Percentiles rank a stretch among this genome's conserved stretches.
Evolutionary conservation across 164 flowering plant species (phyloP).

Genomic region (Chimonanthus salicifolius): DNA sequence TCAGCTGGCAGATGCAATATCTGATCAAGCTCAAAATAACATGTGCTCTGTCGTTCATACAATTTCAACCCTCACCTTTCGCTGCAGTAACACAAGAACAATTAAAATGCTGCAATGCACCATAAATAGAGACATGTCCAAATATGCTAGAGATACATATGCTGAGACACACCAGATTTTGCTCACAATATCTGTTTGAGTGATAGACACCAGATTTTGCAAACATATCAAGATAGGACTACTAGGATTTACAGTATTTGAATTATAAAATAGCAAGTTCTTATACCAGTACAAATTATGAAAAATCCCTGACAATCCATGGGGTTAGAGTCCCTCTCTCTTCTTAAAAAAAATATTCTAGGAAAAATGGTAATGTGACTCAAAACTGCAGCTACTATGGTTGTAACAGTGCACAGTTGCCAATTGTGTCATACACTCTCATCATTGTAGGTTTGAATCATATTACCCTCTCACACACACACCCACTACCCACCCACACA

Average conservation of each 20-base stretch:
- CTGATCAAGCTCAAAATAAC: neutral
- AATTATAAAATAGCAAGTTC: neutral
- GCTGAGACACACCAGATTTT: neutral
- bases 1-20: constrained; percentile 1
- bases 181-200: neutral
- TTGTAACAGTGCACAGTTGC: too few species aligned
- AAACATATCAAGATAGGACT: neutral
- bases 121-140: neutral
- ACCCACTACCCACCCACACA: neutral
- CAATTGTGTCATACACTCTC: neutral
- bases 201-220: neutral
- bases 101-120: neutral
- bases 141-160: neutral
- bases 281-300: neutral
- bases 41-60: constrained; percentile 12
- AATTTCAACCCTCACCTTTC: constrained; percentile 22
- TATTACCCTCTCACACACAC: neutral
- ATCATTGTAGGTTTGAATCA: neutral
- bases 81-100: constrained; percentile 21
- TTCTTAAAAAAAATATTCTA: neutral
- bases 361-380: neutral
- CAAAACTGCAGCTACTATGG: neutral
- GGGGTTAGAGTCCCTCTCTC: neutral
- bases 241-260: neutral
- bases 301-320: neutral